phyloP scores from a whole-genome alignment of 495 filamentous ascomycete genomes.

The Tuber umbilicatum region DNA sequence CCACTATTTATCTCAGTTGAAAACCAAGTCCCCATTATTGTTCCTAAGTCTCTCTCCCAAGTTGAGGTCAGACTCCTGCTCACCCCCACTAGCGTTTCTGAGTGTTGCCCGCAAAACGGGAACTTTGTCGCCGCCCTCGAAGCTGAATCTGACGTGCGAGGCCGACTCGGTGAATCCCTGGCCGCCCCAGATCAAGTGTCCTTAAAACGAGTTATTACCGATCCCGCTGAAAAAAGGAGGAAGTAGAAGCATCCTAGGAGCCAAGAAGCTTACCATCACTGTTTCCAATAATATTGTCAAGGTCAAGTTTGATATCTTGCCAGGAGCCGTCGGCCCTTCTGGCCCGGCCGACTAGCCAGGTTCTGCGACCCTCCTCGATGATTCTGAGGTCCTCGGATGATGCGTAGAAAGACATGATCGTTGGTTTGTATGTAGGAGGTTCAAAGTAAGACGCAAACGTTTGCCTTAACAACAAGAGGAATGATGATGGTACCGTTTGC shows the following conservation, averaged over 20 bases:
- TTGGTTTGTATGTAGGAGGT: background rate
- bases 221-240: background rate
- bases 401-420: constrained; percentile 46
- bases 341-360: constrained; percentile 39
- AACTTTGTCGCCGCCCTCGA: constrained; percentile 43
- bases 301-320: constrained; percentile 37
- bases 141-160: constrained; percentile 35
- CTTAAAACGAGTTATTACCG: constrained; percentile 26
- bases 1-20: constrained; percentile 12
- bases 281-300: constrained; percentile 45
- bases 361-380: constrained; percentile 31
- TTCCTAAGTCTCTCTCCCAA: constrained; percentile 47
- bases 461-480: background rate
- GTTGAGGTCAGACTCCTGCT: constrained; percentile 43
- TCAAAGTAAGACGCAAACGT: background rate
- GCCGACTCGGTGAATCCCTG: constrained; percentile 43
- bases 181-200: constrained; percentile 46
- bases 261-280: constrained; percentile 40
- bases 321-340: constrained; percentile 35
- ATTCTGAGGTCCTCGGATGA: constrained; percentile 39
- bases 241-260: background rate
- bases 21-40: constrained; percentile 42
- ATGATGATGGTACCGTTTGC: background rate
- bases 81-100: constrained; percentile 30
- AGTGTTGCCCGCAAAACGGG: constrained; percentile 46